Conservation (phyloP, 2,329 filamentous ascomycete species). For the Aureobasidium sp. region DNA sequence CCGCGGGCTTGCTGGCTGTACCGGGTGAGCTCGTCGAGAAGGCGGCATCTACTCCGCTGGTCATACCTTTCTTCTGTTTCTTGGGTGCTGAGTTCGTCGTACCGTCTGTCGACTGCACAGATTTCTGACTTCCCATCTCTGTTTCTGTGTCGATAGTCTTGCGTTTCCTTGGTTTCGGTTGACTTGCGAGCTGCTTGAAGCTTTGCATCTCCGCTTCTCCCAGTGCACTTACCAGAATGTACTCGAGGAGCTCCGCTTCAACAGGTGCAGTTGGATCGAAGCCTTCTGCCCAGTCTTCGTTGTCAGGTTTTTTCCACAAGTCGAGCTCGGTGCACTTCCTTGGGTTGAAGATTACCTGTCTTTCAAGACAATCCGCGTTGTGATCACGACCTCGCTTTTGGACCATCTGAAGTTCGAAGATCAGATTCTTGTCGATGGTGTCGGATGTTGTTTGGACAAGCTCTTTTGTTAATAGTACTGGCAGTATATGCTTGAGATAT, state of each 20-base stretch:
- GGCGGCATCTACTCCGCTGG: neutral
- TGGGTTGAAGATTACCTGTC: constrained; percentile 27
- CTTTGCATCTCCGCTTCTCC: constrained; percentile 12
- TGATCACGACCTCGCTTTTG: constrained; percentile 21
- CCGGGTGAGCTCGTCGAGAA: neutral
- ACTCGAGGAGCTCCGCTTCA: constrained; percentile 29
- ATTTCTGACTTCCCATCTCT: neutral
- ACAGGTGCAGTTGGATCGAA: constrained; percentile 28
- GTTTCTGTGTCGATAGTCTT: neutral
- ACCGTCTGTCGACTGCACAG: neutral
- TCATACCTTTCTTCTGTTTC: neutral
- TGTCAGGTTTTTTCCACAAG: constrained; percentile 12
- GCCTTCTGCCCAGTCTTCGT: constrained; percentile 21
- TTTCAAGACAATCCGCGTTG: constrained; percentile 17
- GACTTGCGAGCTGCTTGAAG: neutral
- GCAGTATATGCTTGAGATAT: constrained; percentile 31
- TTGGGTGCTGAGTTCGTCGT: neutral
- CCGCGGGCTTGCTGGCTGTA: neutral
- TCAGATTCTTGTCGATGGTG: constrained; percentile 17
- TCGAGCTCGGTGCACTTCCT: neutral
- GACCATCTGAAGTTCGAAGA: constrained; percentile 25
- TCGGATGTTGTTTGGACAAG: constrained; percentile 16
- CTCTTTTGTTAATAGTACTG: constrained; percentile 27
- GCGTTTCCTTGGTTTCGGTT: neutral
- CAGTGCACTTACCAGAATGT: constrained; percentile 25